A percentile compares a stretch with the other conserved stretches of the same genome.
Conservation (phyloP, 208 protist genomes). For the Crithidia thermophila region DNA sequence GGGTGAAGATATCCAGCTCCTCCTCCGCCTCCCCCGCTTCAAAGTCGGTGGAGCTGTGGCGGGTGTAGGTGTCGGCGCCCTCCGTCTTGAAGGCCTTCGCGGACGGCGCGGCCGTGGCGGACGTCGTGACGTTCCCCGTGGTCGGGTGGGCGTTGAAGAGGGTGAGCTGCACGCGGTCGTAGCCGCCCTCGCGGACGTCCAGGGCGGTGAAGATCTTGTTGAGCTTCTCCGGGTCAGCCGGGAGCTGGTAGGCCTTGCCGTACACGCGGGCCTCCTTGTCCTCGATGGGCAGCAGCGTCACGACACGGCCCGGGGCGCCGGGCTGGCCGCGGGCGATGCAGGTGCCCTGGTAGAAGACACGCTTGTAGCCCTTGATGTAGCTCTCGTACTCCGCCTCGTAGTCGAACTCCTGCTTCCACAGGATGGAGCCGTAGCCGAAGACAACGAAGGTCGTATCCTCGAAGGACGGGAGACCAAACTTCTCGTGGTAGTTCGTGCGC, state of each 20-base stretch:
- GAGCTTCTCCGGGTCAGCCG: constrained; percentile 51
- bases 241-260: constrained; percentile 81
- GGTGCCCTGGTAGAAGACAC: constrained; percentile 85
- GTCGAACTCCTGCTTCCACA: constrained; percentile 90
- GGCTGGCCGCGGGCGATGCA: constrained; percentile 72
- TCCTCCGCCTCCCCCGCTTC: constrained; percentile 16
- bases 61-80: not conserved
- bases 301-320: constrained; percentile 69
- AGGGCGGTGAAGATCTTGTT: constrained; percentile 56
- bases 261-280: constrained; percentile 52
- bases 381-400: constrained; percentile 58
- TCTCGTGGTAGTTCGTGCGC: constrained; percentile 23
- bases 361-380: constrained; percentile 68
- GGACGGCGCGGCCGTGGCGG: constrained; percentile 3
- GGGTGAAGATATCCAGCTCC: constrained; percentile 22
- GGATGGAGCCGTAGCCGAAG: constrained; percentile 87
- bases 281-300: constrained; percentile 52
- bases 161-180: constrained; percentile 52
- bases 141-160: constrained; percentile 43
- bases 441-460: constrained; percentile 63
- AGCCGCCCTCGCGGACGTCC: constrained; percentile 75
- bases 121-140: constrained; percentile 24
- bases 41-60: constrained; percentile 19
- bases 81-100: constrained; percentile 23
- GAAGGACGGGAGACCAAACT: constrained; percentile 46